Percentiles rank a stretch among this genome's conserved stretches.
Evolutionary conservation across 2,329 filamentous ascomycete genomes (phyloP).

Genomic region (Coniochaeta sp.): DNA sequence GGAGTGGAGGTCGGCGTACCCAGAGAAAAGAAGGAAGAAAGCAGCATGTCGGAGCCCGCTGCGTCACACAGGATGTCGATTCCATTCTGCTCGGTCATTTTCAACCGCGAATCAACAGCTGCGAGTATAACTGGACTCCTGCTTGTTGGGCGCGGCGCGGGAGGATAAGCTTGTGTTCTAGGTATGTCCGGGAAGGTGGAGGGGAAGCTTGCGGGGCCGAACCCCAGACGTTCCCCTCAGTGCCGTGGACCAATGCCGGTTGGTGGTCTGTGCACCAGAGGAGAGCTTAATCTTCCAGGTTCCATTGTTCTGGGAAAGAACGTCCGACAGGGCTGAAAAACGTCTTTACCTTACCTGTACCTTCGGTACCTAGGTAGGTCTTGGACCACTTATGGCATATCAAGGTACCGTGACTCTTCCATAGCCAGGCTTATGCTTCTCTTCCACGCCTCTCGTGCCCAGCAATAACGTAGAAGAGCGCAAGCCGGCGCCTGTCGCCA

Average conservation of each 20-base stretch:
- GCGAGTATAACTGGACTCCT: not conserved
- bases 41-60: constrained; percentile 11
- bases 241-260: not conserved
- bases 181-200: not conserved
- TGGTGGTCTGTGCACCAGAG: not conserved
- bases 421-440: no score
- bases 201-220: not conserved
- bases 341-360: no score
- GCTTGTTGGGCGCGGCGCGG: no score
- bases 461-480: no score
- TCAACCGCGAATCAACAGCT: not conserved
- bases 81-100: constrained; percentile 18
- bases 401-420: no score
- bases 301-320: not conserved
- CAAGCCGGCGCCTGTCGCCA: no score
- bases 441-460: no score
- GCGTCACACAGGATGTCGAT: constrained; percentile 21
- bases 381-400: no score
- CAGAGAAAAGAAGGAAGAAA: not conserved
- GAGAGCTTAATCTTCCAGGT: not conserved
- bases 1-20: constrained; percentile 4
- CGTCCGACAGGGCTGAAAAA: not conserved
- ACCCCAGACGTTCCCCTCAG: not conserved
- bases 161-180: not conserved
- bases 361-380: no score